Conservation (phyloP, 2,329 filamentous ascomycete species). For the Colletotrichum magnum region DNA sequence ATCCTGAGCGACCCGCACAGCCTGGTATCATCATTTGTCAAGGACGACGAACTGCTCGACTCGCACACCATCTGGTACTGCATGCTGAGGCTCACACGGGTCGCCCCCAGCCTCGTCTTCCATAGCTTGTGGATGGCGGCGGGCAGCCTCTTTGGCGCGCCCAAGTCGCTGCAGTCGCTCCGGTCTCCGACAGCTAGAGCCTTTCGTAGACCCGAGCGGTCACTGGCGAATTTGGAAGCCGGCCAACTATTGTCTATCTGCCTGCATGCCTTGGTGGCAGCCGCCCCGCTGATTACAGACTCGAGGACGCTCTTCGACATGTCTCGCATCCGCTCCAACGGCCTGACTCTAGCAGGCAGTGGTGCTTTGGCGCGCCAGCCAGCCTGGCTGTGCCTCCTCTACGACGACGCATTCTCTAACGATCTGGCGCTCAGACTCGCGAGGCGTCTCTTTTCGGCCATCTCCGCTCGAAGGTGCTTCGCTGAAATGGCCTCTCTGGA, state of each 20-base stretch:
- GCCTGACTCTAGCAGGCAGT: slow-evolving; percentile 63
- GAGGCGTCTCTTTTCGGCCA: slow-evolving; percentile 69
- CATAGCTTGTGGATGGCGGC: slow-evolving; percentile 76
- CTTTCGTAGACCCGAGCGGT: slow-evolving; percentile 51
- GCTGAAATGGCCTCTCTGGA: slow-evolving; percentile 59
- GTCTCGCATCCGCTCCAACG: slow-evolving; percentile 71
- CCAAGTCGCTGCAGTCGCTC: slow-evolving; percentile 58
- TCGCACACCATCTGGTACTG: slow-evolving; percentile 75
- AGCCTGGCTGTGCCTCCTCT: slow-evolving; percentile 67
- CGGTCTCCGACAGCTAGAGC: slow-evolving; percentile 55
- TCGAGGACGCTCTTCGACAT: slow-evolving; percentile 68
- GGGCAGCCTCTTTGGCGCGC: slow-evolving; percentile 70
- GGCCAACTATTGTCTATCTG: slow-evolving; percentile 71
- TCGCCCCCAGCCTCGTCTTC: slow-evolving; percentile 71
- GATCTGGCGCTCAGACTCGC: slow-evolving; percentile 72
- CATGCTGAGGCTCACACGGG: slow-evolving; percentile 71
- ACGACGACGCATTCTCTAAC: slow-evolving; percentile 75
- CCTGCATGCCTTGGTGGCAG: slow-evolving; percentile 73
- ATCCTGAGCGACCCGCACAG: slow-evolving; percentile 71
- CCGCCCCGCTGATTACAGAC: slow-evolving; percentile 65
- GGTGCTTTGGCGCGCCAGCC: slow-evolving; percentile 63
- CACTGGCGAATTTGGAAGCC: slow-evolving; percentile 64
- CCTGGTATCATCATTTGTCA: slow-evolving; percentile 70
- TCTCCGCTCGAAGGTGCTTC: slow-evolving; percentile 67
- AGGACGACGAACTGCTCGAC: slow-evolving; percentile 67